A percentile compares a stretch with the other conserved stretches of the same genome.
Evolutionary conservation across 2,329 filamentous ascomycete genomes (phyloP).

Genomic region (Neonectria ditissima): DNA sequence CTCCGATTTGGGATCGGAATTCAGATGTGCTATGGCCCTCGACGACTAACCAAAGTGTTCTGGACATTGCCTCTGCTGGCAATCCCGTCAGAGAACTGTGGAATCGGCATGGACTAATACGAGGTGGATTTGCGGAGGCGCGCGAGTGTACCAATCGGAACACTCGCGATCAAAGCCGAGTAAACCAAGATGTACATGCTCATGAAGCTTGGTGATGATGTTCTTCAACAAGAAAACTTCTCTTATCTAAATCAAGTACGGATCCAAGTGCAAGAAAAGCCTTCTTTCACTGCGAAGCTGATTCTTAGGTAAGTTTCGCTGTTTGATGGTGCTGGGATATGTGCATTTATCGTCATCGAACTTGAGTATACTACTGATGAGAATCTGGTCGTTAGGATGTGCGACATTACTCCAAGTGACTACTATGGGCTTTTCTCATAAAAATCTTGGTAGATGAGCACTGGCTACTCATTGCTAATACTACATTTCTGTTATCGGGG

Average conservation of each 20-base stretch:
- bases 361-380: neutral
- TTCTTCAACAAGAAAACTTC: too few species aligned
- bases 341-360: too few species aligned
- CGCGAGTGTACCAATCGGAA: neutral
- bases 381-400: neutral
- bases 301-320: too few species aligned
- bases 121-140: neutral
- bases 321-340: too few species aligned
- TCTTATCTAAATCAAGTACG: too few species aligned
- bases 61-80: neutral
- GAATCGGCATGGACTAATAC: neutral
- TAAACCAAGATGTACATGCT: neutral
- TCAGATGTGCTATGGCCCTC: neutral
- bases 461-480: too few species aligned
- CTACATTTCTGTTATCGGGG: too few species aligned
- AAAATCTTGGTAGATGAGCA: too few species aligned
- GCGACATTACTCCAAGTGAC: neutral
- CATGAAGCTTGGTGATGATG: too few species aligned
- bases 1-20: slow-evolving; percentile 8
- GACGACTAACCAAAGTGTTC: neutral
- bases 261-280: too few species aligned
- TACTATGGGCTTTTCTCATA: too few species aligned
- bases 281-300: too few species aligned
- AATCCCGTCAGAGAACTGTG: slow-evolving; percentile 2
- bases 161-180: neutral